phyloP scores from a whole-genome alignment of 768 basidiomycete genomes.

The Clitopilus hobsonii region DNA sequence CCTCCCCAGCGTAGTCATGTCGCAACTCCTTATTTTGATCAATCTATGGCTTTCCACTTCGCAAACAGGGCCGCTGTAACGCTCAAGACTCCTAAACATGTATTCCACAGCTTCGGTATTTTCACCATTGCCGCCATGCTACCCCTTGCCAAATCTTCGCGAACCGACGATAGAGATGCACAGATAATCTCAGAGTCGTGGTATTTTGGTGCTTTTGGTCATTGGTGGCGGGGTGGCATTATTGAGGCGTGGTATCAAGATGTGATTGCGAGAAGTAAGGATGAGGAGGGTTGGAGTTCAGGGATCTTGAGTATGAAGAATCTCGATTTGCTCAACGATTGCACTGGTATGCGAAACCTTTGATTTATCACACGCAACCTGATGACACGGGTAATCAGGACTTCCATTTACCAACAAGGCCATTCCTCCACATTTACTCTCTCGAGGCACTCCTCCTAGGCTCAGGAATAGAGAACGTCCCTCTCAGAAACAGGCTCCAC shows the following conservation, averaged over 20 bases:
- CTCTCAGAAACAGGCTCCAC: constrained; percentile 30
- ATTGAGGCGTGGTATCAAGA: constrained; percentile 79
- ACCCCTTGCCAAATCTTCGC: constrained; percentile 42
- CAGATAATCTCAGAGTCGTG: constrained; percentile 70
- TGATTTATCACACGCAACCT: constrained; percentile 4
- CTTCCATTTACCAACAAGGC: constrained; percentile 49
- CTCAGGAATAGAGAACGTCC: constrained; percentile 55
- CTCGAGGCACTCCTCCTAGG: constrained; percentile 49
- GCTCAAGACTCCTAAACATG: constrained; percentile 85
- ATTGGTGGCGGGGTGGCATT: constrained; percentile 86
- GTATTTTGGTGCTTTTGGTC: constrained; percentile 89
- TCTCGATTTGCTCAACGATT: constrained; percentile 64
- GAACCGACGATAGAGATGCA: constrained; percentile 35
- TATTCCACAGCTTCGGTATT: constrained; percentile 82
- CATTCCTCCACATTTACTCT: constrained; percentile 35
- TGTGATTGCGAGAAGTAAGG: constrained; percentile 56
- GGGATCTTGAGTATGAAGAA: constrained; percentile 76
- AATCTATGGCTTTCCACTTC: constrained; percentile 69
- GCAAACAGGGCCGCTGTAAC: constrained; percentile 90
- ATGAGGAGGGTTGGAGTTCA: constrained; percentile 71
- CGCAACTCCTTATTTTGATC: constrained; percentile 23
- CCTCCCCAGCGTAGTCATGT: constrained; percentile 8
- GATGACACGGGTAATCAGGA: constrained; percentile 19
- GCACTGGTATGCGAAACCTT: constrained; percentile 44
- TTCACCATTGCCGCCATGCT: constrained; percentile 82